Conservation (phyloP, 1,139 yeast species). For the Geotrichum phurueaensis region DNA sequence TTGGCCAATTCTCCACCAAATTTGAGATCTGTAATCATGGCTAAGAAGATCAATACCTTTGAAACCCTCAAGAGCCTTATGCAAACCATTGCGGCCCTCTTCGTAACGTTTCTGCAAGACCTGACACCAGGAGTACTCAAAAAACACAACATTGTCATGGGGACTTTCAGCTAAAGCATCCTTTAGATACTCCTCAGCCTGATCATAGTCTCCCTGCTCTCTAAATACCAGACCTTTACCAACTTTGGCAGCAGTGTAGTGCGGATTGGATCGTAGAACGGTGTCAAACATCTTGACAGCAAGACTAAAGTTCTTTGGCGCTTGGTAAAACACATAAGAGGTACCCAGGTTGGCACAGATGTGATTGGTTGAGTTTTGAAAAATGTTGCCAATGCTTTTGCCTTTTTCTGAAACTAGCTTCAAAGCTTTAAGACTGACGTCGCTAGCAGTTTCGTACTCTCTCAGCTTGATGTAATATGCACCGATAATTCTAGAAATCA, state of each 20-base stretch:
- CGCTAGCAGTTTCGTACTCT: constrained; percentile 61
- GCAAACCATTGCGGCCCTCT: constrained; percentile 51
- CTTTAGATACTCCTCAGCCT: constrained; percentile 50
- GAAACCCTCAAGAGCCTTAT: constrained; percentile 40
- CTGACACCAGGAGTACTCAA: constrained; percentile 78
- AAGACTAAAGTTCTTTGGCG: constrained; percentile 76
- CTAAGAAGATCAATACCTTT: constrained; percentile 50
- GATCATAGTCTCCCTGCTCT: constrained; percentile 53
- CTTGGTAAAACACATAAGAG: constrained; percentile 75
- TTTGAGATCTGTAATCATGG: constrained; percentile 52
- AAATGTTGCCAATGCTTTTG: constrained; percentile 43
- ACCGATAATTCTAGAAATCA: constrained; percentile 62
- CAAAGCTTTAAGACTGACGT: constrained; percentile 57
- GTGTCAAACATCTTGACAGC: constrained; percentile 69
- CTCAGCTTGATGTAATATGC: constrained; percentile 54
- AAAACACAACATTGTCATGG: constrained; percentile 52
- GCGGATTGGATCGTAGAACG: constrained; percentile 48
- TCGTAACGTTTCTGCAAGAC: constrained; percentile 48
- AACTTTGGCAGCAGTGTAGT: constrained; percentile 56
- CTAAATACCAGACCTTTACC: constrained; percentile 78
- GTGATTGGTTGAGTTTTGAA: constrained; percentile 52
- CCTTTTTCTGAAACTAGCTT: constrained; percentile 43
- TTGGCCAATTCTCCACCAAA: constrained; percentile 69
- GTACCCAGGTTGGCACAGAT: constrained; percentile 65
- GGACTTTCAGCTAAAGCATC: constrained; percentile 49